phyloP scores from a whole-genome alignment of 148 eudicot species.

The Camellia lanceoleosa region DNA sequence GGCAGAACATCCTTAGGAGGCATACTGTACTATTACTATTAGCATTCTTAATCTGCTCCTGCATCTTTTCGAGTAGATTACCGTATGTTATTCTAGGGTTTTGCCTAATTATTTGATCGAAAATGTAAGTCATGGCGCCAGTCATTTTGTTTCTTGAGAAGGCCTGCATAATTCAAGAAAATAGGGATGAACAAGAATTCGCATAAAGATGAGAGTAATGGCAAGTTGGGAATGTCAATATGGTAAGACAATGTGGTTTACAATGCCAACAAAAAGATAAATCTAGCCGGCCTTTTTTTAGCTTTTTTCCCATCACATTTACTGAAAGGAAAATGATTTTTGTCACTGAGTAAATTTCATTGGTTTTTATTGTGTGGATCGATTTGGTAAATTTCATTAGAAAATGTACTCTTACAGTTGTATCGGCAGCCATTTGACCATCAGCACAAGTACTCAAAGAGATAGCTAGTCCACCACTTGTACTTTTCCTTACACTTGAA shows the following conservation, averaged over 20 bases:
- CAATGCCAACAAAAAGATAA: too few relatives aligned
- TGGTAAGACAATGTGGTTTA: too few relatives aligned
- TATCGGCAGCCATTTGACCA: conserved; percentile 71
- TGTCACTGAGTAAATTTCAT: too few relatives aligned
- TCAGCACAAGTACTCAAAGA: conserved; percentile 79
- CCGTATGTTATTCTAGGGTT: conserved; percentile 33
- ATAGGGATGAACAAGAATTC: neutral
- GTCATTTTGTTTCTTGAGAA: conserved; percentile 43
- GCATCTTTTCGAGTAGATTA: conserved; percentile 30
- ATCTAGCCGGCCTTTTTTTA: too few relatives aligned
- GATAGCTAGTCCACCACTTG: conserved; percentile 68
- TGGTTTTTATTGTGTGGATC: too few relatives aligned
- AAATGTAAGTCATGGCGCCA: conserved; percentile 48
- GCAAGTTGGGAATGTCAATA: neutral
- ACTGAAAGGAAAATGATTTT: too few relatives aligned
- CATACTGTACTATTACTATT: neutral
- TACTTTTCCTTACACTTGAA: conserved; percentile 53
- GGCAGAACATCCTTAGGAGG: conserved; percentile 20
- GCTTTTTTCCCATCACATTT: too few relatives aligned
- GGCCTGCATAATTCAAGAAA: conserved; percentile 27
- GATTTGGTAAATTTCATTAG: too few relatives aligned
- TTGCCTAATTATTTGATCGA: conserved; percentile 31
- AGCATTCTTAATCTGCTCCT: conserved; percentile 27
- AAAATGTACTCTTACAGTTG: conserved; percentile 39
- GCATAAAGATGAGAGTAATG: neutral